phyloP scores from a whole-genome alignment of 257 asterid genomes.

The Paraleonurus japonicus region DNA sequence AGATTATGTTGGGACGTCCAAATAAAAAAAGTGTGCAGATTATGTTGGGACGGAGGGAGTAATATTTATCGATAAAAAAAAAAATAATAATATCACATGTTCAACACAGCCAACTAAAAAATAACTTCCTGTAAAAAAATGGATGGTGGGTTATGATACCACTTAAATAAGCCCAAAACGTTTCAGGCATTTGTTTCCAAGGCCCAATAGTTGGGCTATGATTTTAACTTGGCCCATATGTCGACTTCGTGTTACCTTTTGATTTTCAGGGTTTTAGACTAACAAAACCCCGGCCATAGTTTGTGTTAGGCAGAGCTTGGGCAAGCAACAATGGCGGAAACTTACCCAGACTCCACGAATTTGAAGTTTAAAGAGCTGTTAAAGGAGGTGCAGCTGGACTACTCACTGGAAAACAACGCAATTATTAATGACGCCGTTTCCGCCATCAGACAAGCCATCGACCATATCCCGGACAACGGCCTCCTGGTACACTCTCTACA shows the following conservation, averaged over 20 bases:
- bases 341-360: slow-evolving; percentile 42
- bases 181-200: too few relatives aligned
- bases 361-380: slow-evolving; percentile 65
- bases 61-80: too few relatives aligned
- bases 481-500: slow-evolving; percentile 42
- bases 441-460: slow-evolving; percentile 53
- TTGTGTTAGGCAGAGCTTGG: background rate
- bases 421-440: slow-evolving; percentile 55
- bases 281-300: slow-evolving; percentile 12
- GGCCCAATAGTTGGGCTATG: background rate
- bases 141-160: too few relatives aligned
- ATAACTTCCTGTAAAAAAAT: too few relatives aligned
- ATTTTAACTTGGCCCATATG: background rate
- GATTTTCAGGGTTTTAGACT: slow-evolving; percentile 24
- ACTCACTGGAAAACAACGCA: slow-evolving; percentile 48
- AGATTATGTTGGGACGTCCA: too few relatives aligned
- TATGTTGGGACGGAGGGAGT: too few relatives aligned
- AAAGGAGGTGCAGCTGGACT: slow-evolving; percentile 73
- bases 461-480: slow-evolving; percentile 57
- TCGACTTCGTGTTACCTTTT: background rate
- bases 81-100: too few relatives aligned
- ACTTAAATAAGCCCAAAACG: too few relatives aligned
- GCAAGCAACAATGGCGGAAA: slow-evolving; percentile 22
- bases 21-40: too few relatives aligned
- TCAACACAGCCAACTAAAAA: too few relatives aligned